Conservation (phyloP, 2,329 filamentous ascomycete genomes). For the Pseudogymnoascus sp. region DNA sequence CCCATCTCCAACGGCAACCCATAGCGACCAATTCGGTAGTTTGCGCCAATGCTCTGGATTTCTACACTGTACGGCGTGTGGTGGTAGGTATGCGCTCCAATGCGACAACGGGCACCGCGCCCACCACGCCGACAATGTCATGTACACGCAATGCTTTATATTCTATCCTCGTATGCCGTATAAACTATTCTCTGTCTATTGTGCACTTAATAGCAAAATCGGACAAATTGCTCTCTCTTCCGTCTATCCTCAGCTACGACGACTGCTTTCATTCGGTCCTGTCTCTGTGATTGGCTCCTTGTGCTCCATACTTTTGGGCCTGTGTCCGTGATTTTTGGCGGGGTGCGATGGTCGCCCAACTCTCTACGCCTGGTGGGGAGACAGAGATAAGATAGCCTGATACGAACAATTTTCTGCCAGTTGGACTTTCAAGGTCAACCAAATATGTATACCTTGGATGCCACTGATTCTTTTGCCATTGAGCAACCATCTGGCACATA, state of each 20-base stretch:
- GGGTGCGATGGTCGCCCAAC: slow-evolving; percentile 1
- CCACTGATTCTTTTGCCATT: slow-evolving; percentile 22
- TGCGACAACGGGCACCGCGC: background rate
- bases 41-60: background rate
- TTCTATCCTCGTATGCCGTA: background rate
- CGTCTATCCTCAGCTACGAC: background rate
- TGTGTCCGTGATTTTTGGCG: background rate
- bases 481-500: slow-evolving; percentile 30
- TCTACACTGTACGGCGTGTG: background rate
- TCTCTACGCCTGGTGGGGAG: background rate
- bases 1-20: background rate
- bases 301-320: background rate
- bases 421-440: background rate
- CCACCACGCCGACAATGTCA: background rate
- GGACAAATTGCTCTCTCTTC: background rate
- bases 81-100: background rate
- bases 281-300: background rate
- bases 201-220: background rate
- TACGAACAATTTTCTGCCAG: slow-evolving; percentile 6
- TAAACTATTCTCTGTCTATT: background rate
- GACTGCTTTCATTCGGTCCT: background rate
- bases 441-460: slow-evolving; percentile 28
- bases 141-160: background rate
- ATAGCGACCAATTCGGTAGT: background rate
- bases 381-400: slow-evolving; percentile 2